Evolutionary conservation across 2,329 filamentous ascomycete genomes (phyloP).

Genomic region (Myriangium duriaei): DNA sequence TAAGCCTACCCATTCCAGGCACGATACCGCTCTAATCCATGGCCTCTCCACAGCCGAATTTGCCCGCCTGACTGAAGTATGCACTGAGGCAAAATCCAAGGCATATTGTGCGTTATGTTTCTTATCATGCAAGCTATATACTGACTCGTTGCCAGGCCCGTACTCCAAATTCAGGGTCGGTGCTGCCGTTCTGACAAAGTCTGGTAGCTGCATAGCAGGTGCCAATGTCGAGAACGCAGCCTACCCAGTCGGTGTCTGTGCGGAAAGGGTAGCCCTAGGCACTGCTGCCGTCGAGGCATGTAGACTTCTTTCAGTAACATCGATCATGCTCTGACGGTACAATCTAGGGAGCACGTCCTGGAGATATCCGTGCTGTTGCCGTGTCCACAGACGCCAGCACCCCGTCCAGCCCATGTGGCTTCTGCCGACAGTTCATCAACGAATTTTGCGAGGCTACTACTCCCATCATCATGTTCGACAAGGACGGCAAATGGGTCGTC

Average conservation of each 20-base stretch:
- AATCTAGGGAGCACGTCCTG: slow-evolving; percentile 26
- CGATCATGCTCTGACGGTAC: neutral
- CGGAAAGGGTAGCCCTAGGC: slow-evolving; percentile 78
- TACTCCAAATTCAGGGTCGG: slow-evolving; percentile 91
- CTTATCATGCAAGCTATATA: neutral
- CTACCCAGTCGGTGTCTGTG: slow-evolving; percentile 91
- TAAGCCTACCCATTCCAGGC: slow-evolving; percentile 24
- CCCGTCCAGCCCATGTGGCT: slow-evolving; percentile 61
- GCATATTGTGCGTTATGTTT: slow-evolving; percentile 58
- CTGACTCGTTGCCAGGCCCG: slow-evolving; percentile 43
- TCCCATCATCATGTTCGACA: slow-evolving; percentile 89
- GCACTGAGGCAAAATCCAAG: slow-evolving; percentile 57
- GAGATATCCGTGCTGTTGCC: slow-evolving; percentile 62
- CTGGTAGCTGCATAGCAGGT: slow-evolving; percentile 45
- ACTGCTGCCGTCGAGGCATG: slow-evolving; percentile 52
- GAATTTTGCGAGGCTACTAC: slow-evolving; percentile 43
- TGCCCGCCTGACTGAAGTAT: slow-evolving; percentile 46
- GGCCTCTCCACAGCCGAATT: slow-evolving; percentile 53
- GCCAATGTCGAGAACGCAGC: slow-evolving; percentile 89
- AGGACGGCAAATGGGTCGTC: slow-evolving; percentile 58
- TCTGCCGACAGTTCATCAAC: slow-evolving; percentile 73
- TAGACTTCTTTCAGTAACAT: neutral
- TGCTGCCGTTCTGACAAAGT: slow-evolving; percentile 54
- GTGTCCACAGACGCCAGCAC: slow-evolving; percentile 61
- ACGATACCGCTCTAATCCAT: slow-evolving; percentile 31